These are phyloP conservation scores for Papilionanthe hybrid DNA, from an alignment of 116 monocot species.

Conservation along the genomic window DNA sequence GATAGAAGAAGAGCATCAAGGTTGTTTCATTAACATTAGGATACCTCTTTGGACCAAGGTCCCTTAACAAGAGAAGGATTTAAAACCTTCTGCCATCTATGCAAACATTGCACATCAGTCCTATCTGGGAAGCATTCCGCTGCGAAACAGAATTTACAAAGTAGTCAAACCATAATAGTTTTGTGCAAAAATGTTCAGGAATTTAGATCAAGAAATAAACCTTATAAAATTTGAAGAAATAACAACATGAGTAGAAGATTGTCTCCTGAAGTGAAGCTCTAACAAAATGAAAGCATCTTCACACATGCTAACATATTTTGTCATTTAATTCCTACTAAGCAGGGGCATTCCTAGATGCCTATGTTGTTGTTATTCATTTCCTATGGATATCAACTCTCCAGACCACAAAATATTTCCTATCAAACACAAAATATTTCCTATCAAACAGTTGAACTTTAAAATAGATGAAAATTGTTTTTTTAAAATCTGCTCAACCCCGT, in stretches of 20 bases:
- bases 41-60: slow-evolving; percentile 98
- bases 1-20: not conserved
- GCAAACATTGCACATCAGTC: slow-evolving; percentile 98
- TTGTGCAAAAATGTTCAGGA: not conserved
- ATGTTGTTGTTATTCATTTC: no score
- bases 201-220: not conserved
- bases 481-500: no score
- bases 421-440: no score
- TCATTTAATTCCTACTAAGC: not conserved
- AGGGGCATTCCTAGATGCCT: no score
- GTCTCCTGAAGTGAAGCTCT: not conserved
- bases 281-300: not conserved
- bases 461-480: no score
- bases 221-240: not conserved
- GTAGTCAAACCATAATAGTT: not conserved
- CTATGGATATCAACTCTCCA: no score
- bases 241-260: not conserved
- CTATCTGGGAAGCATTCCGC: slow-evolving; percentile 89
- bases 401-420: no score
- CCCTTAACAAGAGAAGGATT: slow-evolving; percentile 98
- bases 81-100: slow-evolving; percentile 98
- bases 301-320: not conserved
- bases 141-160: slow-evolving; percentile 24
- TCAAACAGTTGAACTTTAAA: no score
- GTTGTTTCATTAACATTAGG: not conserved